Conservation (phyloP, 164 flowering plant genomes). For the Nymphaea colorata region DNA sequence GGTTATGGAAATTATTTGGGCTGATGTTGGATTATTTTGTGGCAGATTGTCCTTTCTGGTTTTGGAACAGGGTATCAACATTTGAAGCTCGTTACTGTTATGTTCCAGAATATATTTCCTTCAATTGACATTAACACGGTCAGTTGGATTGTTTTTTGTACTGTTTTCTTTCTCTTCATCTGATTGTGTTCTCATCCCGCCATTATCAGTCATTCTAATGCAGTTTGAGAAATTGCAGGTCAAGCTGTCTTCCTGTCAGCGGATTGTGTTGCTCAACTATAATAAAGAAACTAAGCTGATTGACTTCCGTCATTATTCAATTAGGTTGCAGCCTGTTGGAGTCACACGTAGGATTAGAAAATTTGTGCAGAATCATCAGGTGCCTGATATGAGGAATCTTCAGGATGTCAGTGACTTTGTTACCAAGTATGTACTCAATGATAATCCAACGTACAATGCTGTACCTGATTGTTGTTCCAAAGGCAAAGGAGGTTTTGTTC, state of each 20-base stretch:
- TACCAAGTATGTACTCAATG: slow-evolving; percentile 47
- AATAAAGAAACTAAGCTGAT: slow-evolving; percentile 83
- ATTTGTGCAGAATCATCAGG: slow-evolving; percentile 88
- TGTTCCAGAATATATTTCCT: slow-evolving; percentile 94
- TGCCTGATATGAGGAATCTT: slow-evolving; percentile 78
- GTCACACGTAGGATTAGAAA: slow-evolving; percentile 76
- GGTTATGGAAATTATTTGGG: background rate
- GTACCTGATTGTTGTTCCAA: too few relatives aligned
- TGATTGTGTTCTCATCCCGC: too few relatives aligned
- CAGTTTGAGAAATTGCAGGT: slow-evolving; percentile 34
- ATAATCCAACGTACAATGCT: too few relatives aligned
- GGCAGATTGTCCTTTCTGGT: slow-evolving; percentile 94
- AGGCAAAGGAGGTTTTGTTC: too few relatives aligned
- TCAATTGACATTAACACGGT: slow-evolving; percentile 90
- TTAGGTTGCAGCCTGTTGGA: slow-evolving; percentile 88
- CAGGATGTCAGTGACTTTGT: slow-evolving; percentile 90
- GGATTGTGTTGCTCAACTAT: slow-evolving; percentile 81
- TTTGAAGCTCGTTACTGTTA: slow-evolving; percentile 65
- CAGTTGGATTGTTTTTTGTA: slow-evolving; percentile 14
- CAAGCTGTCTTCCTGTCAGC: slow-evolving; percentile 78
- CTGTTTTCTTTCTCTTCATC: background rate
- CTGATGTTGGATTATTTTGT: background rate
- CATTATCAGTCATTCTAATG: background rate
- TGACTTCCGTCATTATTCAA: slow-evolving; percentile 90
- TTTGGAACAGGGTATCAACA: slow-evolving; percentile 81